A percentile compares a stretch with the other conserved stretches of the same genome.
phyloP scores from a whole-genome alignment of 495 filamentous ascomycete species.

The Penicillium chermesinum region DNA sequence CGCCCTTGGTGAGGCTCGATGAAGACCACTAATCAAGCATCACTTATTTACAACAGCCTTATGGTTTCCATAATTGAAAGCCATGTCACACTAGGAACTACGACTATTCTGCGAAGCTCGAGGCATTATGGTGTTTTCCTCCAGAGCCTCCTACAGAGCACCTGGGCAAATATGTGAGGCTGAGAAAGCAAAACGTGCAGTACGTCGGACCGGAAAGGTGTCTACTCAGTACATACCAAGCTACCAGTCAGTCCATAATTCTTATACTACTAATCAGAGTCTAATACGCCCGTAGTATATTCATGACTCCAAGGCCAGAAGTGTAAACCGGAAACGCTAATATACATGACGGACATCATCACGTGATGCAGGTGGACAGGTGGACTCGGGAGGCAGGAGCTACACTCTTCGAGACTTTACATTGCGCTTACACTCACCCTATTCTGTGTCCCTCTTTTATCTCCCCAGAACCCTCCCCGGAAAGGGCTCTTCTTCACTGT shows the following conservation, averaged over 20 bases:
- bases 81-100: background rate
- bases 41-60: background rate
- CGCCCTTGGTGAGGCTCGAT: no score
- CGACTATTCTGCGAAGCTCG: background rate
- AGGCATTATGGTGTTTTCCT: background rate
- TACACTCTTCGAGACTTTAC: no score
- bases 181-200: no score
- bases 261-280: no score
- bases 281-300: no score
- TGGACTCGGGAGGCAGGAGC: background rate
- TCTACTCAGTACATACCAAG: no score
- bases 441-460: constrained; percentile 15
- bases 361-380: background rate
- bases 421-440: background rate
- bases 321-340: no score
- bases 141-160: background rate
- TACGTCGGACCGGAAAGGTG: no score
- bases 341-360: background rate
- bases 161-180: no score
- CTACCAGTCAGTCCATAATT: no score
- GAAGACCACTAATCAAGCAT: background rate
- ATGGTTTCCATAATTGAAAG: background rate
- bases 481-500: constrained; percentile 4
- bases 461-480: constrained; percentile 4
- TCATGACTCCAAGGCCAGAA: no score